phyloP scores from a whole-genome alignment of 345 rosid species.

The Luvunga scandens region DNA sequence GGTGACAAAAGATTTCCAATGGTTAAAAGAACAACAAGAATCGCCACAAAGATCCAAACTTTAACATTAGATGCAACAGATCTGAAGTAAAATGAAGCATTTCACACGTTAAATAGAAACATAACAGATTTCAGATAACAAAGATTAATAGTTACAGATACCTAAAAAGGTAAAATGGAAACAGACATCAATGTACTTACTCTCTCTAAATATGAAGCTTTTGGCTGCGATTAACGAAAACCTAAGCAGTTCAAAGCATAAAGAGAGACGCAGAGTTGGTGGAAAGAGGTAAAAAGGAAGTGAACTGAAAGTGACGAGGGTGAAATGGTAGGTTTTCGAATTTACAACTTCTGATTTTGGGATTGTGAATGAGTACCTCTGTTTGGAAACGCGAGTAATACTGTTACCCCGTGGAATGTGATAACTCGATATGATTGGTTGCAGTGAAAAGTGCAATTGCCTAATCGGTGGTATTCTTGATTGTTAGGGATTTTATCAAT shows the following conservation, averaged over 20 bases:
- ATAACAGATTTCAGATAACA: neutral
- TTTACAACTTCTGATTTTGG: neutral
- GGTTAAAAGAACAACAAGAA: neutral
- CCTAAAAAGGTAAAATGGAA: neutral
- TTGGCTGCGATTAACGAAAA: neutral
- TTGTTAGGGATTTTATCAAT: neutral
- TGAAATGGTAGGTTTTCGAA: constrained; percentile 1
- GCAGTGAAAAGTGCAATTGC: neutral
- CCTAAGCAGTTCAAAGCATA: neutral
- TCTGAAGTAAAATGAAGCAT: constrained; percentile 8
- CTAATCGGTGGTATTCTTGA: too few species aligned
- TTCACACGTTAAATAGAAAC: neutral
- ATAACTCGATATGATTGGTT: neutral
- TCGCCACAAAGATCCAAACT: neutral
- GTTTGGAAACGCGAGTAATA: constrained; percentile 1
- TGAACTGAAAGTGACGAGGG: constrained; percentile 1
- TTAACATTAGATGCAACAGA: neutral
- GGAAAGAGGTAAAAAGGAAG: neutral
- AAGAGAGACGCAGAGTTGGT: neutral
- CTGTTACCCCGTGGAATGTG: neutral
- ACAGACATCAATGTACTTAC: neutral
- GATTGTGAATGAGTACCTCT: neutral
- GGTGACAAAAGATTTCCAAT: neutral
- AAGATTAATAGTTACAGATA: neutral
- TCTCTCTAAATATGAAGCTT: constrained; percentile 2